Base-by-base conservation (phyloP, 495 filamentous ascomycete species). In the Lophiostoma macrostomum region DNA sequence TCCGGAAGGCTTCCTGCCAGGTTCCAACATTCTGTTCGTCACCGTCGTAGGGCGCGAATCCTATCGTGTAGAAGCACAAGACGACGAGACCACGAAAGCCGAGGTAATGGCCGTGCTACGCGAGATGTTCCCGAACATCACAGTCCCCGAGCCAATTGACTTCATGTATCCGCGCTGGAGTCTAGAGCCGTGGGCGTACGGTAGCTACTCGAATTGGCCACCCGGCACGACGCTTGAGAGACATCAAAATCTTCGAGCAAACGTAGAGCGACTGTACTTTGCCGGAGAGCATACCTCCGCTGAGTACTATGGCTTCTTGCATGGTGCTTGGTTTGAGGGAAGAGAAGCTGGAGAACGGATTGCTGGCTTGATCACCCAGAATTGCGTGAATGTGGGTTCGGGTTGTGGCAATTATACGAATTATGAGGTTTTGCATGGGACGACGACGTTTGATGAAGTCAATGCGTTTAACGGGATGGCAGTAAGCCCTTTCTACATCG, bases 141-240 rank as follows among this genome's bases (percentile, higher is more conserved):
- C 73, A 5, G 73, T 89, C 37, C 83, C 85, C 0, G 83, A 87
- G 12, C 85, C 86, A 1, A 77, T 76, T 5, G 81, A 72, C 2
- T 87, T 89, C 67, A 75, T 76, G 59, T 90, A 86, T 54, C 85
- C 85, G 0, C 76, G 85, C 24, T 90, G 86, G 86, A 83, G 74
- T 28, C 70, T 66, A 0, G 75, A 78, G 56, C 78, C 81, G 13
- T 86, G 86, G 80, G 73, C 85, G 1, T 80, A 78, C 38, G 86
- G 86, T 4, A 81, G 76, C 42, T 90, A 88, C 65, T 82, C 80
- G 14, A 89, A 88, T 61, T 89, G 84, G 85, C 85, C 86, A 0
- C 67, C 77, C 0, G 80, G 80, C 3, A 80, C 79, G 23, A 83
- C 77, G 3, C 71, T 87, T 1, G 79, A 86, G 58, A 80, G 74